Percentiles rank a stretch among this genome's conserved stretches.
phyloP scores from a whole-genome alignment of 495 filamentous ascomycete genomes.

The Cudoniella acicularis region DNA sequence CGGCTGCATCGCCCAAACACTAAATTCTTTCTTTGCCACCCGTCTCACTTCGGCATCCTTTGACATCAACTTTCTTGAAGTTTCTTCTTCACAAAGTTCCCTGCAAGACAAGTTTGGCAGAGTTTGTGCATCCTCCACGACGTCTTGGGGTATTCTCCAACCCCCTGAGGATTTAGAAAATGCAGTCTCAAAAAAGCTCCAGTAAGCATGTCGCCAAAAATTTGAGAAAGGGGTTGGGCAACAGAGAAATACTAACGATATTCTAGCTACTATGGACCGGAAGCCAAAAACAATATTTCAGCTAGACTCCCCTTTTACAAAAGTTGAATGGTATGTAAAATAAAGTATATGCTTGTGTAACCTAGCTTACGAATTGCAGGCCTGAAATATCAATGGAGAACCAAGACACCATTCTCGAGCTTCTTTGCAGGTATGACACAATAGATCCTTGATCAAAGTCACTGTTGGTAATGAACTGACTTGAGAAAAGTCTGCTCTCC shows the following conservation, averaged over 20 bases:
- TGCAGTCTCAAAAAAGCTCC: background rate
- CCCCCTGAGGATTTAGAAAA: no score
- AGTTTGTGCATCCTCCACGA: no score
- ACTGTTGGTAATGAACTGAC: background rate
- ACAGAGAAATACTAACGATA: background rate
- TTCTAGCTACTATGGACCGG: slow-evolving; percentile 25
- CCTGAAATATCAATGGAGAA: slow-evolving; percentile 42
- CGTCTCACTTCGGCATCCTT: no score
- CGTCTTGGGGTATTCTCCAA: no score
- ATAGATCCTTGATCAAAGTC: slow-evolving; percentile 13
- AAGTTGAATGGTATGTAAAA: slow-evolving; percentile 31
- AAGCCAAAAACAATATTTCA: slow-evolving; percentile 39
- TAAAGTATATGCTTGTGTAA: background rate
- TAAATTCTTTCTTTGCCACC: no score
- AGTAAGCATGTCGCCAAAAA: background rate
- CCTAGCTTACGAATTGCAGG: slow-evolving; percentile 32
- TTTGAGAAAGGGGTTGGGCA: background rate
- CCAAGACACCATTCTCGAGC: slow-evolving; percentile 51
- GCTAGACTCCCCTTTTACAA: slow-evolving; percentile 39
- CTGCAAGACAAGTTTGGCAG: no score
- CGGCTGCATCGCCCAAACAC: no score
- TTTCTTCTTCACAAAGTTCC: no score
- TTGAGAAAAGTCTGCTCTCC: slow-evolving; percentile 43
- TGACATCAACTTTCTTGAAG: no score
- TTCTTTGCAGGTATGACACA: slow-evolving; percentile 46